These are phyloP conservation scores for Amphichorda felina DNA, from an alignment of 2,329 filamentous ascomycete species.

Conservation along the genomic window DNA sequence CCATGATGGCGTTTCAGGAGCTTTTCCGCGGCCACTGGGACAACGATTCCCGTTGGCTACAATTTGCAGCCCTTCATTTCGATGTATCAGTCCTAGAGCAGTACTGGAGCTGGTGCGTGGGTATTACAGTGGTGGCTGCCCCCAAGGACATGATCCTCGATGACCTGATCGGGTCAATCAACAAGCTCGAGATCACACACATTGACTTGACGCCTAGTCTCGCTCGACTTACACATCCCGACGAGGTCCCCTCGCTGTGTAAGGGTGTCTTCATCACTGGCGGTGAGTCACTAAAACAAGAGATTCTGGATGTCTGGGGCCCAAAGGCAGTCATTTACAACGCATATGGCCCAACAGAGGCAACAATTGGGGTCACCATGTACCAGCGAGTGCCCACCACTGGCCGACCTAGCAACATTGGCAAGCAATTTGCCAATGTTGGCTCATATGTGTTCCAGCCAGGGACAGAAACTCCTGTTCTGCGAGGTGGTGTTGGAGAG, in stretches of 20 bases:
- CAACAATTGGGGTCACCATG: constrained; percentile 87
- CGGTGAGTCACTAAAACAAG: constrained; percentile 77
- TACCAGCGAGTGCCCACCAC: constrained; percentile 67
- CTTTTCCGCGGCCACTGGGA: constrained; percentile 71
- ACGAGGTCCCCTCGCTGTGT: constrained; percentile 69
- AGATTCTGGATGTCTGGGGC: constrained; percentile 82
- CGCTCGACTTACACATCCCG: constrained; percentile 64
- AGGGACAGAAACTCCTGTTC: constrained; percentile 56
- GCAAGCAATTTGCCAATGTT: constrained; percentile 76
- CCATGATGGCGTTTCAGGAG: constrained; percentile 74
- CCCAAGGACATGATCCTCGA: constrained; percentile 78
- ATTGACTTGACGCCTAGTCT: constrained; percentile 87
- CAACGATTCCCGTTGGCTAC: constrained; percentile 64
- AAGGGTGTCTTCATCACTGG: constrained; percentile 87
- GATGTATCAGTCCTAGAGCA: constrained; percentile 90
- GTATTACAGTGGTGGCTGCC: constrained; percentile 72
- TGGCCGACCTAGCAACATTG: constrained; percentile 80
- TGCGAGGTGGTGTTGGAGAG: constrained; percentile 73
- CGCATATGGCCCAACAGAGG: constrained; percentile 84
- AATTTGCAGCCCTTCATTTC: constrained; percentile 91
- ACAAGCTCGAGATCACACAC: constrained; percentile 65
- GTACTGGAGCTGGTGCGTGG: constrained; percentile 91
- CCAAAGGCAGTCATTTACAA: constrained; percentile 75
- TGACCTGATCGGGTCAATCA: constrained; percentile 65
- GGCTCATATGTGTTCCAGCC: constrained; percentile 68